Evolutionary conservation across 306 rosid species (phyloP), one percentile per base, ranked within the genome.

Genomic region (Quercus rubra): DNA sequence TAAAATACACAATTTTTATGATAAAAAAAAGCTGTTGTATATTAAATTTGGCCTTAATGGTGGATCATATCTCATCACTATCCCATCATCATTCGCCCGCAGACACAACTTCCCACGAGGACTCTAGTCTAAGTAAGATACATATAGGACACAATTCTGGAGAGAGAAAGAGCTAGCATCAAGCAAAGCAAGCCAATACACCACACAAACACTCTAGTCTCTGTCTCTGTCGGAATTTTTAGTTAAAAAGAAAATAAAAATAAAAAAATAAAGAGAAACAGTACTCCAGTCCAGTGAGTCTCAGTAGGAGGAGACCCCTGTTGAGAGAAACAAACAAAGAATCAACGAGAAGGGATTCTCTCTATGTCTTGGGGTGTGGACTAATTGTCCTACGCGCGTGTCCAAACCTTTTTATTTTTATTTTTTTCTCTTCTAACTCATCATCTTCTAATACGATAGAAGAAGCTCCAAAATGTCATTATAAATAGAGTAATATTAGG

Each of bases 51-150:
- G 72, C 74, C 1, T 61, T 77, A 71, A 58, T 31, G 20, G 35
- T 51, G 27, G 77, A 69, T 49, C 75, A 71, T 75, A 78, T 85
- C 85, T 83, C 81, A 76, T 80, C 82, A 63, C 72, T 56, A 61
- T 85, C 85, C 85, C 71, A 83, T 85, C 86, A 68, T 33, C 75
- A 70, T 83, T 75, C 52, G 66, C 76, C 55, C 41, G 43, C 61
- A 51, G 58, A 78, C 87, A 78, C 89, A n/a, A 75, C 72, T 83
- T 75, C 84, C 90, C 74, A 85, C 19, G 68, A 49, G 75, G 52
- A n/a, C 11, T 7, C 76, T n/a, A 19, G 2, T 27, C 13, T 20
- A 51, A 46, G 18, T 52, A 52, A 18, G 51, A 49, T 38, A 74
- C 68, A 68, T 61, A 62, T 25, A 58, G 27, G 27, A 1, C 70